Evolutionary conservation across 2,329 filamentous ascomycete species (phyloP).

Genomic region (Apiospora arundinis): DNA sequence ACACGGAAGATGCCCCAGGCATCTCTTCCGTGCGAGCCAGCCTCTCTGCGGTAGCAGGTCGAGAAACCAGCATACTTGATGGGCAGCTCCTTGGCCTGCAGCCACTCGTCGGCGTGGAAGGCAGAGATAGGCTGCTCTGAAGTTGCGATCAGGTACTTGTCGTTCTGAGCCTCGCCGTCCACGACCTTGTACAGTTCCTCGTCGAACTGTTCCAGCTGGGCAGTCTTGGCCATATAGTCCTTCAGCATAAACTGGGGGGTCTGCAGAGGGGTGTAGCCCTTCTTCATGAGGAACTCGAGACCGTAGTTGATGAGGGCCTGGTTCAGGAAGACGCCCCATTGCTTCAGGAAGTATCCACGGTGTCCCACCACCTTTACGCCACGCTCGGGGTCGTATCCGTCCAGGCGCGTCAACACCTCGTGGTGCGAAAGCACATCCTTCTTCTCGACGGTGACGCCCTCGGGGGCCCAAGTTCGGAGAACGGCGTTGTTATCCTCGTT

Average conservation of each 20-base stretch:
- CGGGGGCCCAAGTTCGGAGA: slow-evolving; percentile 80
- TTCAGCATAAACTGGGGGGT: slow-evolving; percentile 94
- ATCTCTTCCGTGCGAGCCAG: slow-evolving; percentile 88
- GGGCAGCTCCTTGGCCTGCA: slow-evolving; percentile 82
- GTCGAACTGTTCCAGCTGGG: slow-evolving; percentile 95
- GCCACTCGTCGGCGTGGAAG: slow-evolving; percentile 92
- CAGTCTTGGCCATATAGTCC: slow-evolving; percentile 97
- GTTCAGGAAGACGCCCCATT: slow-evolving; percentile 90
- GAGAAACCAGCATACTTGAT: slow-evolving; percentile 93
- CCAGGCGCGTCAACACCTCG: slow-evolving; percentile 85
- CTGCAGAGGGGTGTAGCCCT: slow-evolving; percentile 83
- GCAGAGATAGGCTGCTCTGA: slow-evolving; percentile 95
- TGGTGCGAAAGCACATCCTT: slow-evolving; percentile 86
- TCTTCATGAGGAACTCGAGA: slow-evolving; percentile 82
- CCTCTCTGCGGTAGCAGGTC: slow-evolving; percentile 95
- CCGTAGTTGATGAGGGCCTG: slow-evolving; percentile 95
- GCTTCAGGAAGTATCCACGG: slow-evolving; percentile 89
- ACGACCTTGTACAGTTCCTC: slow-evolving; percentile 98
- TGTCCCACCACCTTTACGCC: slow-evolving; percentile 95
- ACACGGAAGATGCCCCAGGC: slow-evolving; percentile 98
- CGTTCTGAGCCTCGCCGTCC: slow-evolving; percentile 71
- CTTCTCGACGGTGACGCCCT: slow-evolving; percentile 76
- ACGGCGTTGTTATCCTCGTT: slow-evolving; percentile 78
- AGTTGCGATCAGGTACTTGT: slow-evolving; percentile 82
- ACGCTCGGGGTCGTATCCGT: slow-evolving; percentile 91